These are phyloP conservation scores for Coccinonectria pachysandricola DNA, from an alignment of 2,329 filamentous ascomycete genomes.

Conservation along the genomic window DNA sequence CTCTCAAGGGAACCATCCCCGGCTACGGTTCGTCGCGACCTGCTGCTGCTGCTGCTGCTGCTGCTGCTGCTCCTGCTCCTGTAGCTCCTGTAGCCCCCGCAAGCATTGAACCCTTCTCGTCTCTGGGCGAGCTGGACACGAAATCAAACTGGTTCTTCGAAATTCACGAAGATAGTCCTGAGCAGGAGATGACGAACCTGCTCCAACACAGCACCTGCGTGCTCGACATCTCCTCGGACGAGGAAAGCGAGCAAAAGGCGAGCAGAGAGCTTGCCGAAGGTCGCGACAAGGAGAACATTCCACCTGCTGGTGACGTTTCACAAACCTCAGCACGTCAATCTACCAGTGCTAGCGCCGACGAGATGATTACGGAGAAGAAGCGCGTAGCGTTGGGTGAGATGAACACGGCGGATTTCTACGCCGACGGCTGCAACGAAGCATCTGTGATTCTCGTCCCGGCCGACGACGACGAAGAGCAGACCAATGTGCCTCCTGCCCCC, in stretches of 20 bases:
- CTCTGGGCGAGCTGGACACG: conserved; percentile 34
- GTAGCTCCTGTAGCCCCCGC: conserved; percentile 20
- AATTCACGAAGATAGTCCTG: conserved; percentile 84
- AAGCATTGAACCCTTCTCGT: conserved; percentile 13
- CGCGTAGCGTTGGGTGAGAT: conserved; percentile 58
- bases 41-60: too few relatives aligned
- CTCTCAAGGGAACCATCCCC: conserved; percentile 65
- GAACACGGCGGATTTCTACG: conserved; percentile 56
- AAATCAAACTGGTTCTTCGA: conserved; percentile 79
- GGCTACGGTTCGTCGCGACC: conserved; percentile 39
- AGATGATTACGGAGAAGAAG: conserved; percentile 53
- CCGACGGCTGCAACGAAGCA: conserved; percentile 52
- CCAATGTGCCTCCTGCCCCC: conserved; percentile 5
- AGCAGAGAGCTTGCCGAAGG: conserved; percentile 44
- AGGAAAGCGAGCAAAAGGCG: conserved; percentile 54
- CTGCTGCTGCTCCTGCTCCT: conserved; percentile 20
- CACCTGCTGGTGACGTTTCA: conserved; percentile 57
- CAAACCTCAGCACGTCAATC: conserved; percentile 38
- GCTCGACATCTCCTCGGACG: conserved; percentile 83
- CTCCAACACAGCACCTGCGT: conserved; percentile 84
- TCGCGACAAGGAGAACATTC: conserved; percentile 86
- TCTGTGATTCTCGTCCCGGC: conserved; percentile 53
- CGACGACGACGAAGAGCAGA: conserved; percentile 39
- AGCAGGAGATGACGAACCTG: conserved; percentile 84
- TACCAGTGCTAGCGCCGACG: conserved; percentile 27